phyloP scores from a whole-genome alignment of 2,329 filamentous ascomycete species.

The Calonectria fujianensis region DNA sequence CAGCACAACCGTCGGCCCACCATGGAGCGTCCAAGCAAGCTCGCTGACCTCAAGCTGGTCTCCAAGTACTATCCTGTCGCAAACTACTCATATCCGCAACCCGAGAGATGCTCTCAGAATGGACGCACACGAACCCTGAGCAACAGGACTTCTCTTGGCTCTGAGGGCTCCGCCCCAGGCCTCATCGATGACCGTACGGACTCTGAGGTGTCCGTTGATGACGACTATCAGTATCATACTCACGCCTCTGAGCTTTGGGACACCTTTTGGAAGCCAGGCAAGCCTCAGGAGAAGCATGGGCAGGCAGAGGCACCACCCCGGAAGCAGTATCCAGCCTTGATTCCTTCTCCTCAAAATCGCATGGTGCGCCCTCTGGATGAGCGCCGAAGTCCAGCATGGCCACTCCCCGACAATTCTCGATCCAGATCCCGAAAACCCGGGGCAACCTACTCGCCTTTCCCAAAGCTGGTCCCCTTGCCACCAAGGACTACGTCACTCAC shows the following conservation, averaged over 20 bases:
- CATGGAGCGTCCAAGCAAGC: constrained; percentile 62
- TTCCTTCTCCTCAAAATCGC: constrained; percentile 56
- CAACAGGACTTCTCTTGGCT: constrained; percentile 66
- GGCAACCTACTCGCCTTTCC: constrained; percentile 65
- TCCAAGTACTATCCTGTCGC: constrained; percentile 63
- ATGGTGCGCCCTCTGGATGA: constrained; percentile 49
- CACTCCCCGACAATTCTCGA: constrained; percentile 51
- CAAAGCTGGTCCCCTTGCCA: constrained; percentile 61
- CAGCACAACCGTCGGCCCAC: constrained; percentile 48
- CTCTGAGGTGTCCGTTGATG: constrained; percentile 71
- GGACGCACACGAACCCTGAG: constrained; percentile 51
- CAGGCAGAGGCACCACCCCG: constrained; percentile 42
- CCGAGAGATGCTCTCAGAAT: constrained; percentile 48
- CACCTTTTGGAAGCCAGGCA: constrained; percentile 66
- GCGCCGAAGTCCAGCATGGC: constrained; percentile 53
- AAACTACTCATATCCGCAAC: constrained; percentile 64
- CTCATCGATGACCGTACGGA: constrained; percentile 71
- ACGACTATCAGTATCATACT: constrained; percentile 69
- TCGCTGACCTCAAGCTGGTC: constrained; percentile 63
- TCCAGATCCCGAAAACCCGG: constrained; percentile 51
- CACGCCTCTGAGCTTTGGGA: constrained; percentile 70
- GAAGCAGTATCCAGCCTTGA: constrained; percentile 59
- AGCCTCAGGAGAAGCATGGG: constrained; percentile 40
- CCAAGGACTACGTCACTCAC: constrained; percentile 54
- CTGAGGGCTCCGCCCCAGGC: constrained; percentile 67